These are phyloP conservation scores for Trichophyton schoenleinii DNA, from an alignment of 2,329 filamentous ascomycete genomes.

Conservation along the genomic window DNA sequence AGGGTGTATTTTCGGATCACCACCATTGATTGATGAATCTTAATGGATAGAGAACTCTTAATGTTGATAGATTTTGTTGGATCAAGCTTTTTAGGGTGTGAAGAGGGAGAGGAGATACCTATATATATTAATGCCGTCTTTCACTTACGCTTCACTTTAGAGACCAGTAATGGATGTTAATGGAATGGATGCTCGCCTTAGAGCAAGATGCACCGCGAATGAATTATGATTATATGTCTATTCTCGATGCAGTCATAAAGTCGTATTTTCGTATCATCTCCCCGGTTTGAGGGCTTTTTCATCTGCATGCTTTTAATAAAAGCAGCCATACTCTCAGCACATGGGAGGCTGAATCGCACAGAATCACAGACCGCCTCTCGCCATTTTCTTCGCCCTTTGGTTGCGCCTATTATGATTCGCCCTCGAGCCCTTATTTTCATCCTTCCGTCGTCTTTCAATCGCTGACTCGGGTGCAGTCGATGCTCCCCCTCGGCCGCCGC, in stretches of 20 bases:
- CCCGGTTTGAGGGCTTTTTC: background rate
- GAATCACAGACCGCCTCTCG: slow-evolving; percentile 38
- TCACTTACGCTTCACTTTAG: background rate
- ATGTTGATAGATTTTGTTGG: background rate
- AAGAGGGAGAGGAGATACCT: background rate
- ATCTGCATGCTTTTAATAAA: background rate
- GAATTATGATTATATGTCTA: background rate
- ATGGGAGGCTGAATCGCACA: background rate
- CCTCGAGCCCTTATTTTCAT: slow-evolving; percentile 65
- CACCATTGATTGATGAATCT: slow-evolving; percentile 12
- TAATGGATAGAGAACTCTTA: background rate
- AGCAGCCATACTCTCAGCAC: background rate
- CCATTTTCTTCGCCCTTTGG: slow-evolving; percentile 50
- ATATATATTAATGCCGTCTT: background rate
- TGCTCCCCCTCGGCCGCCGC: slow-evolving; percentile 32
- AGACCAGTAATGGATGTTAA: background rate
- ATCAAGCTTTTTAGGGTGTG: background rate
- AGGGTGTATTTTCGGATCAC: slow-evolving; percentile 17
- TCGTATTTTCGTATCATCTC: background rate
- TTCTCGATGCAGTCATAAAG: background rate
- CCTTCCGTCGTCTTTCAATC: slow-evolving; percentile 59
- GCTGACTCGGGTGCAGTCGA: slow-evolving; percentile 56
- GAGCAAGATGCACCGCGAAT: background rate
- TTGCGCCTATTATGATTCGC: slow-evolving; percentile 82
- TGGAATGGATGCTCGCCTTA: background rate